Conservation (phyloP, 2,329 filamentous ascomycete genomes). For the Verticillium tricorpus region DNA sequence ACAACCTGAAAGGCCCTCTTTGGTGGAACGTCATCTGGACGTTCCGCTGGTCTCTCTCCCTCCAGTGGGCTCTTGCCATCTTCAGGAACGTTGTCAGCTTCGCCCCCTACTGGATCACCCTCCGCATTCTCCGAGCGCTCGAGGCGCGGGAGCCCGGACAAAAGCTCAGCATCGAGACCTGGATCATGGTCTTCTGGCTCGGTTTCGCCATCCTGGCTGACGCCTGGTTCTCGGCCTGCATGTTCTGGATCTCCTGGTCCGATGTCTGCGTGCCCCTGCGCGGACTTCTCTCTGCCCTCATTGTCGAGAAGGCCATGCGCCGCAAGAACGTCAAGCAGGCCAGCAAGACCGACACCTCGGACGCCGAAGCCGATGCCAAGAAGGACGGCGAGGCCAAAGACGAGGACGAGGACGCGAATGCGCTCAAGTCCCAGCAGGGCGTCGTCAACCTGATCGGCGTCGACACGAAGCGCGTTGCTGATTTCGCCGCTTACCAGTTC, state of each 20-base stretch:
- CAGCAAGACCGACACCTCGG: constrained; percentile 34
- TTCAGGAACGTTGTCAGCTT: constrained; percentile 57
- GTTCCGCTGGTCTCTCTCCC: constrained; percentile 49
- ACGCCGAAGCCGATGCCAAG: constrained; percentile 16
- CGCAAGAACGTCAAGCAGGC: constrained; percentile 71
- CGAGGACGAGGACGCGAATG: constrained; percentile 10
- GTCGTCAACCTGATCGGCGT: constrained; percentile 78
- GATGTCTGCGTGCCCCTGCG: constrained; percentile 63
- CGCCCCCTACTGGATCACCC: constrained; percentile 65
- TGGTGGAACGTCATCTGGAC: constrained; percentile 56
- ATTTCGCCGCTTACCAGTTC: constrained; percentile 64
- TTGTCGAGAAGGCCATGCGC: constrained; percentile 74
- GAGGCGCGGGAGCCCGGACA: constrained; percentile 48
- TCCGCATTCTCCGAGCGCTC: constrained; percentile 60
- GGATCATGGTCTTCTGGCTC: constrained; percentile 65
- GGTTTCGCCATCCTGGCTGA: constrained; percentile 54
- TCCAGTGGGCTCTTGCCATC: constrained; percentile 57
- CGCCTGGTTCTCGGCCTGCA: constrained; percentile 58
- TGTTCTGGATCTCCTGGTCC: constrained; percentile 63
- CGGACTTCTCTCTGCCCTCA: constrained; percentile 63
- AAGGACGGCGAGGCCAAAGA: constrained; percentile 7
- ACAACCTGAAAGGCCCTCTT: constrained; percentile 37
- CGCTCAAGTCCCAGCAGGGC: constrained; percentile 53
- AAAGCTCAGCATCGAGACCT: constrained; percentile 47
- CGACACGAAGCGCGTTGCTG: constrained; percentile 63